Base-by-base conservation (phyloP, 2,329 filamentous ascomycete genomes). In the Pezicula radicicola region DNA sequence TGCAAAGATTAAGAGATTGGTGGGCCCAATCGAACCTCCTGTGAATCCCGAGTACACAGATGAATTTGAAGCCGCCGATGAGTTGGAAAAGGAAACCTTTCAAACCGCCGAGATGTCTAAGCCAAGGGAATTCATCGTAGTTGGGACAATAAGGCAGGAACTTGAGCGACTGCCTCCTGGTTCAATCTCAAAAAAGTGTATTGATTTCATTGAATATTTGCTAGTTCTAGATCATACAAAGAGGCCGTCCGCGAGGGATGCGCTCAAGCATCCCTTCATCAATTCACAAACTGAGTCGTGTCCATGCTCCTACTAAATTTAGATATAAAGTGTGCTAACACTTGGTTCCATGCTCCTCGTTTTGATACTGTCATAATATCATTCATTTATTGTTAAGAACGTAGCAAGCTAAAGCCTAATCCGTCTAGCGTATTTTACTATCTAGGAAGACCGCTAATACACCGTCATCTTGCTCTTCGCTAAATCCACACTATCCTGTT, bases 1-100 rank as follows among this genome's bases (percentile, higher is more conserved):
- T 44, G 59, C 60, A 2, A 61, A 63, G 46, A 55, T 63, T 30
- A 52, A 55, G 7, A 51, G 55, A 51, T 56, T 61, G 10, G 37
- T 62, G 46, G 55, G 59, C 8, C 52, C 54, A 2, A 46, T 62
- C 30, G 46, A 37, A 43, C 36, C 44, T 27, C 58, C 60, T 51
- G 44, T 59, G 5, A 37, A 37, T 37, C 35, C 35, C 9, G 9
- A 37, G 13, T 37, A 37, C 6, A 16, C 13, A 16, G 35, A 37
- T 15, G 35, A 37, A 37, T 37, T 37, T 16, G 13, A 15, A 15
- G 35, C 16, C 5, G 35, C 35, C 4, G 35, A 37, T 6, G 3
- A 37, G 13, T 16, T 37, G 5, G 5, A 15, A 9, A 15, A 15
- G 4, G 5, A 15, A 15, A 37, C 35, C 16, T 37, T 37, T 37